Evolutionary conservation across 2,329 filamentous ascomycete species (phyloP), one percentile per base, ranked within the genome.

Genomic region (Knufia fluminis): DNA sequence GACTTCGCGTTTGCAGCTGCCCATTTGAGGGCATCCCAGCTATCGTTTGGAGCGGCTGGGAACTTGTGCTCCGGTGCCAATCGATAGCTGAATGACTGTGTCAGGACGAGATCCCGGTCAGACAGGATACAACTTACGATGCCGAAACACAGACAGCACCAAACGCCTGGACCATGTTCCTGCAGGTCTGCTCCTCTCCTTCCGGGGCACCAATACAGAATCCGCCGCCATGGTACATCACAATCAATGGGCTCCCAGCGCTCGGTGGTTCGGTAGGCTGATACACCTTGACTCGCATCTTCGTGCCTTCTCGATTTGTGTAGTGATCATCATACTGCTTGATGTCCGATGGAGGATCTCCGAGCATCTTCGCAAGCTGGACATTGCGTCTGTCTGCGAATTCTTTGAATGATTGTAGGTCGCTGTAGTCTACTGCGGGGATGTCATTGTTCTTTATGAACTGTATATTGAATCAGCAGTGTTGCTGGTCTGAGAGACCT

Each of bases 1-100:
- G 49, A 51, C 12, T 54, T 52, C 16, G 71, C 68, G 49, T 75
- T 69, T 12, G 61, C 53, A 10, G 65, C 65, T 31, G 54, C 54
- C 56, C 55, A 58, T 40, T 51, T 55, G 35, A 60, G 38, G n/a
- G 52, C 50, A 32, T 59, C 58, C 54, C 55, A 58, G 4, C 49
- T 47, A 46, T 60, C 58, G 28, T 59, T 57, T 17, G 50, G 40
- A n/a, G 56, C 57, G 31, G 50, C 41, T 7, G 58, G 58, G 36
- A 59, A 60, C 39, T 54, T 54, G 47, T 47, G 54, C 22, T 59
- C 54, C 8, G 58, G 58, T 1, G 53, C 58, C 19, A 60, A 50
- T 17, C 57, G 51, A 26, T n/a, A n/a, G n/a, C n/a, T n/a, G n/a
- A n/a, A n/a, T n/a, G n/a, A n/a, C n/a, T n/a, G n/a, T n/a, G n/a